Evolutionary conservation across 257 asterid species (phyloP).

Genomic region (Penstemon newberryi): DNA sequence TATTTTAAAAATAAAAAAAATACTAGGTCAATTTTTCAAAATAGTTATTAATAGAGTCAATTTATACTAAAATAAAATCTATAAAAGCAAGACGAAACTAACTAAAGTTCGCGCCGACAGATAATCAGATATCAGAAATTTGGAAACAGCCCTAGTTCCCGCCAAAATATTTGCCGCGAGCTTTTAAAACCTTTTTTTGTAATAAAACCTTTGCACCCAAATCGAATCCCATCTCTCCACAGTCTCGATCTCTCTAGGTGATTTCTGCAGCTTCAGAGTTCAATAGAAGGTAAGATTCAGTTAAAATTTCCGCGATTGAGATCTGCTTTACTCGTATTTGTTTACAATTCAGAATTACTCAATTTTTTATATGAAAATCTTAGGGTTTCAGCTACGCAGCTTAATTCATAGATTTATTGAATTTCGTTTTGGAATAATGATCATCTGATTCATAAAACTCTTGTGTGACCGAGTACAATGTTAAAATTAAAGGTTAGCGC

Average conservation of each 20-base stretch:
- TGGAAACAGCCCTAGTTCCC: slow-evolving; percentile 43
- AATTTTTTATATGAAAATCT: not conserved
- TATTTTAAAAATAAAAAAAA: too few relatives aligned
- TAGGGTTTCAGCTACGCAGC: slow-evolving; percentile 20
- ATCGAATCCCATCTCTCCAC: not conserved
- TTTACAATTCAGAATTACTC: not conserved
- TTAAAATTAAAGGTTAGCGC: too few relatives aligned
- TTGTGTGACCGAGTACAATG: too few relatives aligned
- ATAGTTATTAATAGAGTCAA: too few relatives aligned
- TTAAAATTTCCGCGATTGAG: not conserved
- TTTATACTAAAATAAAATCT: too few relatives aligned
- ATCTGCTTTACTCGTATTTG: slow-evolving; percentile 14
- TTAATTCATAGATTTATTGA: not conserved
- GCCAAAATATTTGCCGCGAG: slow-evolving; percentile 56
- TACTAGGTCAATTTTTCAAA: too few relatives aligned
- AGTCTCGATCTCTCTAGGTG: slow-evolving; percentile 1
- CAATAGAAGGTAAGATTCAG: slow-evolving; percentile 18
- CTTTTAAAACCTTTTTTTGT: slow-evolving; percentile 1
- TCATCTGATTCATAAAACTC: slow-evolving; percentile 2
- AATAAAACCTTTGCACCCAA: not conserved
- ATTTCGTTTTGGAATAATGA: not conserved
- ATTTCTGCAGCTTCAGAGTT: slow-evolving; percentile 15
- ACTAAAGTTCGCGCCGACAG: too few relatives aligned
- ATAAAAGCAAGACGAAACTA: too few relatives aligned
- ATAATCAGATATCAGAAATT: too few relatives aligned